A percentile compares a stretch with the other conserved stretches of the same genome.
These are phyloP conservation scores for Fusarium sp. DNA, from an alignment of 2,329 filamentous ascomycete genomes.

Conservation along the genomic window DNA sequence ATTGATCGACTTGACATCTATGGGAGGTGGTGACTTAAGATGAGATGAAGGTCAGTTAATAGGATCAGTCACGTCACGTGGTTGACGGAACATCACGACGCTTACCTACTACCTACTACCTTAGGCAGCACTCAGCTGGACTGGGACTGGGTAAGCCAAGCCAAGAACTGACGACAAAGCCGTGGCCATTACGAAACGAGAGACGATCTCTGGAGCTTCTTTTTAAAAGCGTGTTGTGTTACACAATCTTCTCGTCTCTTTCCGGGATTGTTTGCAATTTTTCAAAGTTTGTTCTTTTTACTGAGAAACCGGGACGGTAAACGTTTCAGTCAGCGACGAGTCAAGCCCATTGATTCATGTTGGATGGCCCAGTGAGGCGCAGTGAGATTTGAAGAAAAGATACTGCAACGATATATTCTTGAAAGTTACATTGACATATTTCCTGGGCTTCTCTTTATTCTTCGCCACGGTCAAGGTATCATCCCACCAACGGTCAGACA, in stretches of 20 bases:
- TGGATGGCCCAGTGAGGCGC: slow-evolving; percentile 25
- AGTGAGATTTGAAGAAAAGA: slow-evolving; percentile 10
- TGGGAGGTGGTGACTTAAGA: not conserved
- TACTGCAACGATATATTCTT: not conserved
- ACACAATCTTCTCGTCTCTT: not conserved
- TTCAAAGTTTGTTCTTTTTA: slow-evolving; percentile 2
- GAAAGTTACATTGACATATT: not conserved
- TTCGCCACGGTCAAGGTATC: slow-evolving; percentile 1
- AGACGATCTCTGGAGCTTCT: slow-evolving; percentile 9
- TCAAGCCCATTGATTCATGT: slow-evolving; percentile 12
- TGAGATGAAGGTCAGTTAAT: not conserved
- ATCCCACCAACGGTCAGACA: slow-evolving; percentile 19
- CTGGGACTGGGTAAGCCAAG: slow-evolving; percentile 33
- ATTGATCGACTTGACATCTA: not conserved
- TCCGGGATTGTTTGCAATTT: not conserved
- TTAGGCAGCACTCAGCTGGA: slow-evolving; percentile 43
- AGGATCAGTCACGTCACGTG: slow-evolving; percentile 32
- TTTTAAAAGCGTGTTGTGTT: slow-evolving; percentile 14
- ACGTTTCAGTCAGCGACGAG: slow-evolving; percentile 25
- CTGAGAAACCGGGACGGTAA: slow-evolving; percentile 19
- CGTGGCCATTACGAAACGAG: slow-evolving; percentile 18
- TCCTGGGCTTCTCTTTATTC: not conserved
- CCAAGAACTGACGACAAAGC: slow-evolving; percentile 33
- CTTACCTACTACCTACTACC: slow-evolving; percentile 19
- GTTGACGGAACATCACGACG: slow-evolving; percentile 32